Percentiles rank a stretch among this genome's conserved stretches.
These are phyloP conservation scores for Parietichytrium sp. DNA, from an alignment of 108 stramenopile species.

Conservation along the genomic window DNA sequence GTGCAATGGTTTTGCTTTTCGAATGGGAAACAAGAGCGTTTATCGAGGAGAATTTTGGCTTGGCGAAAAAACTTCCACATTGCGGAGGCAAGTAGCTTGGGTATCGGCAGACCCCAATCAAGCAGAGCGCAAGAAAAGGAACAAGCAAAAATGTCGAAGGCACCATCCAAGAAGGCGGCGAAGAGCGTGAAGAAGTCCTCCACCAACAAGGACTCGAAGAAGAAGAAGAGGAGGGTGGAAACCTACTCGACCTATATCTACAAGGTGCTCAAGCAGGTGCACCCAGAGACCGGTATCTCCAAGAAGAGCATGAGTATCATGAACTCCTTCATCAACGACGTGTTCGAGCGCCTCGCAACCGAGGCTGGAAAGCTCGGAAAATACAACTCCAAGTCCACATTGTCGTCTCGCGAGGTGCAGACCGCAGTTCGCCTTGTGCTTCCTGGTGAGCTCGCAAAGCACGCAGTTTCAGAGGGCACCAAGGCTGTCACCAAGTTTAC, in stretches of 20 bases:
- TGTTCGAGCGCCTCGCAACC: conserved; percentile 83
- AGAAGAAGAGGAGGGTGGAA: conserved; percentile 76
- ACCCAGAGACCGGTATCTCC: conserved; percentile 80
- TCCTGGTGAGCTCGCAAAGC: conserved; percentile 90
- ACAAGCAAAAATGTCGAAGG: conserved; percentile 28
- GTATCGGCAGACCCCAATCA: neutral
- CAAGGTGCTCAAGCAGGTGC: conserved; percentile 79
- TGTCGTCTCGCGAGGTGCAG: conserved; percentile 84
- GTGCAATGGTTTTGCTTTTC: no score
- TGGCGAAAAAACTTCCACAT: no score
- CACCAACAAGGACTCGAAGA: conserved; percentile 41
- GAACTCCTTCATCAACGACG: conserved; percentile 91
- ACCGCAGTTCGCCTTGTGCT: conserved; percentile 84
- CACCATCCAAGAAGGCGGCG: conserved; percentile 20
- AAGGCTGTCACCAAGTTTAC: conserved; percentile 60
- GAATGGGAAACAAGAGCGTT: no score
- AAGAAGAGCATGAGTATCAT: conserved; percentile 88
- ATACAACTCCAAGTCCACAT: conserved; percentile 90
- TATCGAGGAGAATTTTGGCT: no score
- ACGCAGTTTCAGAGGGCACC: conserved; percentile 68
- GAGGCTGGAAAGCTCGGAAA: conserved; percentile 83
- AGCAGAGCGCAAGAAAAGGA: neutral
- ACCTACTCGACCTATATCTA: conserved; percentile 84
- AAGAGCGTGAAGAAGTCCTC: conserved; percentile 23
- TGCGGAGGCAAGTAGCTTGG: no score